Evolutionary conservation across 495 filamentous ascomycete species (phyloP).

Genomic region (Aspergillus nanangensis): DNA sequence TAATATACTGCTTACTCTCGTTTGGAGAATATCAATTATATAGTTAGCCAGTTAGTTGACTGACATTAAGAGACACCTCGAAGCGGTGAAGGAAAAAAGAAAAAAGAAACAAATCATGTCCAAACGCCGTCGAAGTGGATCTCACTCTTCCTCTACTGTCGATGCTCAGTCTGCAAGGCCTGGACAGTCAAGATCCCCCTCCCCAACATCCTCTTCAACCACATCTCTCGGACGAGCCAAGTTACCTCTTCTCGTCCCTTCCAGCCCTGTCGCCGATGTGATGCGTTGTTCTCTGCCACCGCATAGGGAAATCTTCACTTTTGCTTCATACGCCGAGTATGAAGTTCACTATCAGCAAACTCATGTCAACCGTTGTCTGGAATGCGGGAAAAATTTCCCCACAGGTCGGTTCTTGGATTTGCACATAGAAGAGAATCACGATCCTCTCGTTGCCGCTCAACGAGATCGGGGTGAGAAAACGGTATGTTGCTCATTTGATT

Average conservation of each 20-base stretch:
- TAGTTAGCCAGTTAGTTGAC: no score
- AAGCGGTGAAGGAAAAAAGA: conserved; percentile 4
- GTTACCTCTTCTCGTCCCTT: conserved; percentile 19
- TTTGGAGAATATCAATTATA: no score
- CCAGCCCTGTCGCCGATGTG: conserved; percentile 22
- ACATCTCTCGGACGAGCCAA: conserved; percentile 22
- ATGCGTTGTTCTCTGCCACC: conserved; percentile 81
- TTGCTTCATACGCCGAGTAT: conserved; percentile 75
- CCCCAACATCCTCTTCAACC: conserved; percentile 13
- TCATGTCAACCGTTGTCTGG: conserved; percentile 80
- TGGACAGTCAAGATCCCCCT: conserved; percentile 23
- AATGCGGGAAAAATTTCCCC: conserved; percentile 77
- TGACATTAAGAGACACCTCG: no score
- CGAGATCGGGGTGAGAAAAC: conserved; percentile 81
- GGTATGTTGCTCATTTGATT: conserved; percentile 36
- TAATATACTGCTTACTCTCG: no score
- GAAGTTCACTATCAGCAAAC: conserved; percentile 78
- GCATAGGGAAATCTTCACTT: conserved; percentile 63
- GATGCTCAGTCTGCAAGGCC: conserved; percentile 11
- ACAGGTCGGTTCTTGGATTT: conserved; percentile 67
- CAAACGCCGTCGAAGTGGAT: conserved; percentile 56
- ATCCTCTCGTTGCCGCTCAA: conserved; percentile 66
- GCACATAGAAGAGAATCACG: conserved; percentile 92
- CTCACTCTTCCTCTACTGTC: conserved; percentile 25
- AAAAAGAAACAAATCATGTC: conserved; percentile 38